Conservation (phyloP, 2,329 filamentous ascomycete species). For the Colletotrichum salicis region DNA sequence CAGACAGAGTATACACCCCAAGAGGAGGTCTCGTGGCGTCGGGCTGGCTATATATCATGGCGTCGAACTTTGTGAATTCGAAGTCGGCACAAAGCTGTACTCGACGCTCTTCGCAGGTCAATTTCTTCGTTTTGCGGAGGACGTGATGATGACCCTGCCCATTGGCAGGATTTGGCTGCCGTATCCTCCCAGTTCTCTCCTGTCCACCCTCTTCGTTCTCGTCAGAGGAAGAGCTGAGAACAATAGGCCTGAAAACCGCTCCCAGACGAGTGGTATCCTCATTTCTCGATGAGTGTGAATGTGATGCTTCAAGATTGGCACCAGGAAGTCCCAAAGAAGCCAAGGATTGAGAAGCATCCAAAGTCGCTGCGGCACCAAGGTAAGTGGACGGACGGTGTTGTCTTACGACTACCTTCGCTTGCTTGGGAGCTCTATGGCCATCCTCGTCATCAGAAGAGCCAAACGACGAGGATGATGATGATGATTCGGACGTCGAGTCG, state of each 20-base stretch:
- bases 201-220: not conserved
- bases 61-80: conserved; percentile 35
- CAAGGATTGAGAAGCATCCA: not conserved
- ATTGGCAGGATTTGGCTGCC: not conserved
- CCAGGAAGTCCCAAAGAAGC: not conserved
- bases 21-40: conserved; percentile 32
- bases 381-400: not conserved
- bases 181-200: not conserved
- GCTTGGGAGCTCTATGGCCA: not conserved
- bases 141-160: not conserved
- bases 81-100: conserved; percentile 24
- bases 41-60: conserved; percentile 34
- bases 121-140: not conserved
- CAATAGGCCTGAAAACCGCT: not conserved
- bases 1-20: not conserved
- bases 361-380: not conserved
- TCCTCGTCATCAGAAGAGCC: not conserved
- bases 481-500: not conserved
- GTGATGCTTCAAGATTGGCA: not conserved
- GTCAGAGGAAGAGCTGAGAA: conserved; percentile 4
- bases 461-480: not conserved
- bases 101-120: conserved; percentile 20
- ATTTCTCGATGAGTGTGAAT: not conserved
- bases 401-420: not conserved
- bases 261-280: not conserved